Conservation (phyloP, 140 eudicot species). For the Bidens hawaiensis region DNA sequence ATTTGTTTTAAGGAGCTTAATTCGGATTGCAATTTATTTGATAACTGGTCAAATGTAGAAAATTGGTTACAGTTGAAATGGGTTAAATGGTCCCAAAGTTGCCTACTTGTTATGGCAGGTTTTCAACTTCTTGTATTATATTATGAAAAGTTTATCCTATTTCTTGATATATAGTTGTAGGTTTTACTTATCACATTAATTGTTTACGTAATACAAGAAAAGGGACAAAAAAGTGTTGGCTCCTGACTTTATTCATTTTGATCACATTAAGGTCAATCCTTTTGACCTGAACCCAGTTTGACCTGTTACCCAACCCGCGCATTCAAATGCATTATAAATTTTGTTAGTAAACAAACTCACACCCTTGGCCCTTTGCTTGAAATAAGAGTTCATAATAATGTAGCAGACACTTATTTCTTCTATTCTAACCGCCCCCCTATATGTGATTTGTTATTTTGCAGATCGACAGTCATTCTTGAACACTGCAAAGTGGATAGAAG, state of each 20-base stretch:
- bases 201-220: neutral
- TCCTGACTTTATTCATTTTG: too few species aligned
- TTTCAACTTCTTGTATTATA: neutral
- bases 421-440: constrained; percentile 1
- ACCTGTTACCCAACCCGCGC: neutral
- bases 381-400: neutral
- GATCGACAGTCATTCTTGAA: constrained; percentile 79
- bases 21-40: neutral
- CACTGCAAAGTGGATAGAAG: constrained; percentile 86
- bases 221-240: too few species aligned
- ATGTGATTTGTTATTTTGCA: constrained; percentile 22
- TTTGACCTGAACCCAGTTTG: too few species aligned
- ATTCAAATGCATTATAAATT: neutral
- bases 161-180: neutral
- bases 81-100: neutral
- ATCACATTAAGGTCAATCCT: too few species aligned
- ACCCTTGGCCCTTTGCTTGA: neutral
- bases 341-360: constrained; percentile 2
- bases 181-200: neutral
- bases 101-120: neutral
- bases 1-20: neutral
- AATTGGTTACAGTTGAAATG: neutral
- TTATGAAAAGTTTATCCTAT: neutral
- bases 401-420: neutral
- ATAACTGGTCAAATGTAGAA: neutral